These are phyloP conservation scores for Nemophila menziesii DNA, from an alignment of 257 asterid genomes.

Conservation along the genomic window DNA sequence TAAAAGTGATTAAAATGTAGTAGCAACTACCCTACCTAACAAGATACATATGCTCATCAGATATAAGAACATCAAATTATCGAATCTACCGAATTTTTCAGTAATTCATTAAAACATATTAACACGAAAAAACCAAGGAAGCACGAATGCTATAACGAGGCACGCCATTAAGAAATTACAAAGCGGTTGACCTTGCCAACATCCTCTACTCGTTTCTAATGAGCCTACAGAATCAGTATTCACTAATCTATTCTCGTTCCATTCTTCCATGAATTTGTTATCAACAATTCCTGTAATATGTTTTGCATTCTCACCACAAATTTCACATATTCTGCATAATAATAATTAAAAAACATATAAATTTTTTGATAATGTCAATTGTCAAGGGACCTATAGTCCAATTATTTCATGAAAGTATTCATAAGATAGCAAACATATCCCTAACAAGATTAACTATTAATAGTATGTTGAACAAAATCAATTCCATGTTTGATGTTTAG, in stretches of 20 bases:
- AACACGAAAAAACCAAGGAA: slow-evolving; percentile 80
- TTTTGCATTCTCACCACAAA: slow-evolving; percentile 55
- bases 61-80: no score
- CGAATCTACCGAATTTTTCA: no score
- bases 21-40: no score
- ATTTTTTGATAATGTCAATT: no score
- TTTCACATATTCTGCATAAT: slow-evolving; percentile 61
- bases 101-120: slow-evolving; percentile 35
- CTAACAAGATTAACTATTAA: not conserved
- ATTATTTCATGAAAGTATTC: not conserved
- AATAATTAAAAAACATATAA: not conserved
- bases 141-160: slow-evolving; percentile 53
- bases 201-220: slow-evolving; percentile 29
- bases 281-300: slow-evolving; percentile 40
- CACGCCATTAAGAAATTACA: slow-evolving; percentile 74
- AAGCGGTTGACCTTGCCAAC: slow-evolving; percentile 48
- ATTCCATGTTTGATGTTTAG: not conserved
- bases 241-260: slow-evolving; percentile 39
- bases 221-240: slow-evolving; percentile 1
- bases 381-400: not conserved
- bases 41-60: no score
- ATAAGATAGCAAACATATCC: not conserved
- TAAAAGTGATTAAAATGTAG: no score
- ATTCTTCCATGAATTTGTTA: slow-evolving; percentile 46
- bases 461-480: not conserved